Evolutionary conservation across 768 basidiomycete species (phyloP), one percentile per base, ranked within the genome.

Genomic region (Phylloporus sp.): DNA sequence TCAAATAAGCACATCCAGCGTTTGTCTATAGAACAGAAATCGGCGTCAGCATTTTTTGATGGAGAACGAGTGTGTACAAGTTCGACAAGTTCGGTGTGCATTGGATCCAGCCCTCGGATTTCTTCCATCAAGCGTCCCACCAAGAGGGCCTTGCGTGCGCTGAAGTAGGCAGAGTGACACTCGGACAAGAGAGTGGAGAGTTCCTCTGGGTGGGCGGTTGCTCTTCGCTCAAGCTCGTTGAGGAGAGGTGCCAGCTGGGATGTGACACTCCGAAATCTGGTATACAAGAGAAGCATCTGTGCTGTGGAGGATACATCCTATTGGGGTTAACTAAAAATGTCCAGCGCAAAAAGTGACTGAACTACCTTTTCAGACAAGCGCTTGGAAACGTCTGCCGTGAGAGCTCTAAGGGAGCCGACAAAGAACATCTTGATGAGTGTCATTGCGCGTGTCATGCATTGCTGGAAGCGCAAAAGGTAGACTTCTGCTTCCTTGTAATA

Each of bases 401-500:
- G 74, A 0, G 86, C 82, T 32, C 86, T 77, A 6, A 98, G 71
- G 8, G 88, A 86, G 5, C 84, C 86, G 6, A 95, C 83, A 59
- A 96, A 97, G 68, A 87, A 93, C 82, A 98, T 94, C 67, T 90
- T 95, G 71, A 98, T 90, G 35, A 99, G 77, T 0, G 94, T 98
- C 95, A 98, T 97, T 9, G 91, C 88, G 22, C 96, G 82, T 0
- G 92, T 96, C 80, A 98, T 86, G 64, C 96, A 99, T 67, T 99
- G 96, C 60, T 96, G 95, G 68, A 94, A 98, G 20, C 96, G 83
- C 24, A 99, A 76, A n/a, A 96, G 72, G 64, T 96, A 97, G 17
- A 99, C 73, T 57, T 97, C 92, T 8, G 92, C 84, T 70, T 98
- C 96, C 54, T 79, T 79, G 69, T 84, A 99, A 63, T 93, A 84